Base-by-base conservation (phyloP, 129 eudicot species). In the Arctium minus region DNA sequence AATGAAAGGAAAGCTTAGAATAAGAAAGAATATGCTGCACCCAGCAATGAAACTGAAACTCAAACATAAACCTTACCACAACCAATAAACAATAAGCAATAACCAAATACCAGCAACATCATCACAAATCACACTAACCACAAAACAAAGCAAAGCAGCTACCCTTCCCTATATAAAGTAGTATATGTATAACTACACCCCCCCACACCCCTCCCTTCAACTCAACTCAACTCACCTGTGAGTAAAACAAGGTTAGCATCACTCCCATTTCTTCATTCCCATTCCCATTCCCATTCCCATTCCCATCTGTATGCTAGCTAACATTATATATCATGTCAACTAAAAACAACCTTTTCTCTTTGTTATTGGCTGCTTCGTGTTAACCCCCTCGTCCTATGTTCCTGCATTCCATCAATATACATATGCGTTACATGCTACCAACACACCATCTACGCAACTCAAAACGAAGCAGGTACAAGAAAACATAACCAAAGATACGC, bases 291-390 rank as follows among this genome's bases (percentile, higher is more conserved):
- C 2, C 17, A 31, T 15, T 15, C 17, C 27, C 65, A 56, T 56
- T 56, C 27, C 6, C 29, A 36, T 84, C 18, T 48, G 84, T 65
- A 79, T 84, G 80, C 84, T 72, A 74, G 68, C 76, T 72, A 73
- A 85, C 75, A 74, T 73, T 79, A 76, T 70, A 81, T 79, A 18
- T 27, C 70, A 27, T 65, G 32, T 22, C 76, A 46, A 71, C 78
- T 71, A 83, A 77, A 77, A 39, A 39, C 70, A 72, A 72, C 15
- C 56, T 22, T 22, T 15, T 42, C 33, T 40, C 68, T 60, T 39
- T 78, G 92, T 85, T 89, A 94, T 92, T 92, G 92, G 27, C 82
- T 76, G 90, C 87, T 90, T 75, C 94, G 89, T 22, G 90, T 89
- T 78, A 87, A 78, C 32, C 97, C 98, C 93, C 90, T 85, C 98